phyloP scores from a whole-genome alignment of 148 eudicot species.

The Heliamphora exappendiculata region DNA sequence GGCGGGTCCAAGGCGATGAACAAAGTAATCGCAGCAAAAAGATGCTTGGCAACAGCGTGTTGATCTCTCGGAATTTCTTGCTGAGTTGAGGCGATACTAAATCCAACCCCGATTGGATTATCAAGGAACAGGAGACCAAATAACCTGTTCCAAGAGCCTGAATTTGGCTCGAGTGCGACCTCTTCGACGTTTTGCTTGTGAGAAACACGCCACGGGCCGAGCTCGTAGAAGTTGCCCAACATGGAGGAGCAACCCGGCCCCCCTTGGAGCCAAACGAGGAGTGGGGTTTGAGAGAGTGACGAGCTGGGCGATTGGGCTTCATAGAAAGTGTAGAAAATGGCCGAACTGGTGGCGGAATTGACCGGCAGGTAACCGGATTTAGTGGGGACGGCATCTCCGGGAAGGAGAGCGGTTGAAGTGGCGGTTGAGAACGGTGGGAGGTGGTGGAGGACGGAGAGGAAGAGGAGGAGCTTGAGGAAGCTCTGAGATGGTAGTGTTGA shows the following conservation, averaged over 20 bases:
- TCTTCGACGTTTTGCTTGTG: constrained; percentile 19
- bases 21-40: constrained; percentile 43
- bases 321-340: constrained; percentile 72
- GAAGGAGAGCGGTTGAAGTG: constrained; percentile 21
- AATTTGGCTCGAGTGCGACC: constrained; percentile 33
- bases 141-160: constrained; percentile 51
- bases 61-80: constrained; percentile 75
- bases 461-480: constrained; percentile 9
- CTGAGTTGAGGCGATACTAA: constrained; percentile 50
- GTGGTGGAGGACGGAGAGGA: constrained; percentile 17
- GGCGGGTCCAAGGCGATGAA: constrained; percentile 32
- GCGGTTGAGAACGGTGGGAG: constrained; percentile 11
- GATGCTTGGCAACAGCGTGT: constrained; percentile 51
- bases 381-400: constrained; percentile 56
- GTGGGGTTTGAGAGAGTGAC: constrained; percentile 44
- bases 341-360: constrained; percentile 47
- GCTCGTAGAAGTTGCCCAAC: constrained; percentile 65
- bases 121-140: constrained; percentile 72
- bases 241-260: constrained; percentile 94
- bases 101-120: constrained; percentile 81
- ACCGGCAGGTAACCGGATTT: constrained; percentile 68
- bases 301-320: constrained; percentile 52
- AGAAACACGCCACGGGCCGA: constrained; percentile 64
- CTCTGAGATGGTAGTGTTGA: neutral
- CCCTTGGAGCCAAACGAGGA: constrained; percentile 87